These are phyloP conservation scores for Colletotrichum eremochloae DNA, from an alignment of 2,329 filamentous ascomycete species.

Conservation along the genomic window DNA sequence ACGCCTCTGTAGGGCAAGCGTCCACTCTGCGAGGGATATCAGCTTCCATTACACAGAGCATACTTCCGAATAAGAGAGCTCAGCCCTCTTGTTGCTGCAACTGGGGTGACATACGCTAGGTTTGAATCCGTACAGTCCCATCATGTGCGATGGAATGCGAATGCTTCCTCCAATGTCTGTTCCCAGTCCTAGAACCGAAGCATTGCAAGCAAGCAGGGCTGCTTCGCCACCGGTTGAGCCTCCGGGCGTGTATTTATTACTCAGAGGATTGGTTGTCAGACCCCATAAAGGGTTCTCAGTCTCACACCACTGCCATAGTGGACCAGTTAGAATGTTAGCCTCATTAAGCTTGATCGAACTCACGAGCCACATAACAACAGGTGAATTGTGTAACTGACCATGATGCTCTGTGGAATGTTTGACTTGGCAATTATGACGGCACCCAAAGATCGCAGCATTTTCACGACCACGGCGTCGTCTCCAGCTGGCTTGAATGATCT, in stretches of 20 bases:
- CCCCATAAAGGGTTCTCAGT: slow-evolving; percentile 69
- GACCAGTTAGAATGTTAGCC: accelerated
- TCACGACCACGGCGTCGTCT: slow-evolving; percentile 69
- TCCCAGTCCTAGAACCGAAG: slow-evolving; percentile 56
- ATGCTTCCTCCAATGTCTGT: slow-evolving; percentile 59
- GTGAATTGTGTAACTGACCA: slow-evolving; percentile 60
- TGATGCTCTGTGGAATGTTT: slow-evolving; percentile 73
- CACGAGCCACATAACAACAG: not conserved
- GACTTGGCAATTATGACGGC: slow-evolving; percentile 77
- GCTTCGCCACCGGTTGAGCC: slow-evolving; percentile 73
- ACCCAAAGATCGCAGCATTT: slow-evolving; percentile 68
- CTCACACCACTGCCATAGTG: slow-evolving; percentile 47
- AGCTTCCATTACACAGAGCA: not conserved
- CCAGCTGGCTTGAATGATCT: slow-evolving; percentile 62
- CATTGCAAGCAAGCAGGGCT: slow-evolving; percentile 56
- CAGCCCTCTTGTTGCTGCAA: not conserved
- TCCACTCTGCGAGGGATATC: slow-evolving; percentile 57
- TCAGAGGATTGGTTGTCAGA: slow-evolving; percentile 73
- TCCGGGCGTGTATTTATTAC: slow-evolving; percentile 70
- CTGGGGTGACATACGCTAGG: slow-evolving; percentile 42
- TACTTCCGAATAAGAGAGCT: slow-evolving; percentile 16
- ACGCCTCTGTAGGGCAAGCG: slow-evolving; percentile 71
- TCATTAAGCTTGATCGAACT: not conserved
- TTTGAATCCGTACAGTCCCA: slow-evolving; percentile 50
- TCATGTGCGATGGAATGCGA: slow-evolving; percentile 54